Evolutionary conservation across 1,139 yeast species (phyloP).

Genomic region (Hyphopichia wangnamkhiaoensis): DNA sequence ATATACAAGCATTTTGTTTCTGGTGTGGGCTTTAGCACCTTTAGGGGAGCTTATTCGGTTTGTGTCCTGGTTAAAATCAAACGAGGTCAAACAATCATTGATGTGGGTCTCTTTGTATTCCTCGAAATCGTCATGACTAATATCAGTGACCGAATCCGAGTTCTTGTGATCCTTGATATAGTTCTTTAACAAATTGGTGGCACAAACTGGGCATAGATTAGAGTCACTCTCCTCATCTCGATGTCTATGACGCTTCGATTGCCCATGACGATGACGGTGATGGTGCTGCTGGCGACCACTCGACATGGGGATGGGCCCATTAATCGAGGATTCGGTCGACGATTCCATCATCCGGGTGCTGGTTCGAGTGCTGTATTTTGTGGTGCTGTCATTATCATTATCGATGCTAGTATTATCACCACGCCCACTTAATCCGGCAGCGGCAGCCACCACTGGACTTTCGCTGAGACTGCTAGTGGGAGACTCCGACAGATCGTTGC

Average conservation of each 20-base stretch:
- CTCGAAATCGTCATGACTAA: constrained; percentile 38
- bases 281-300: constrained; percentile 6
- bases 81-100: constrained; percentile 61
- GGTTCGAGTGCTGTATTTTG: constrained; percentile 25
- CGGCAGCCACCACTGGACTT: constrained; percentile 1
- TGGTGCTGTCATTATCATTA: constrained; percentile 19
- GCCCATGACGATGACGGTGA: constrained; percentile 10
- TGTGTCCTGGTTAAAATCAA: constrained; percentile 69
- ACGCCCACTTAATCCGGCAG: not conserved
- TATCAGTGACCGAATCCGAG: constrained; percentile 15
- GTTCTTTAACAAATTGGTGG: constrained; percentile 48
- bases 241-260: constrained; percentile 9
- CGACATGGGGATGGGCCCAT: not conserved
- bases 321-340: constrained; percentile 28
- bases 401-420: constrained; percentile 1
- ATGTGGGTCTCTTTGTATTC: constrained; percentile 66
- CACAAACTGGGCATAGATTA: constrained; percentile 48
- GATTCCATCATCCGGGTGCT: constrained; percentile 22
- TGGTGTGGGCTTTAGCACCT: constrained; percentile 30
- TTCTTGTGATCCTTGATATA: constrained; percentile 46
- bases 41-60: constrained; percentile 36
- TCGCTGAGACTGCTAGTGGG: constrained; percentile 1
- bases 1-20: constrained; percentile 85
- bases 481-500: constrained; percentile 5
- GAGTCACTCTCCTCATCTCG: constrained; percentile 30